Conservation (phyloP, 2,329 filamentous ascomycete genomes). For the Ophiosphaerella korrae region DNA sequence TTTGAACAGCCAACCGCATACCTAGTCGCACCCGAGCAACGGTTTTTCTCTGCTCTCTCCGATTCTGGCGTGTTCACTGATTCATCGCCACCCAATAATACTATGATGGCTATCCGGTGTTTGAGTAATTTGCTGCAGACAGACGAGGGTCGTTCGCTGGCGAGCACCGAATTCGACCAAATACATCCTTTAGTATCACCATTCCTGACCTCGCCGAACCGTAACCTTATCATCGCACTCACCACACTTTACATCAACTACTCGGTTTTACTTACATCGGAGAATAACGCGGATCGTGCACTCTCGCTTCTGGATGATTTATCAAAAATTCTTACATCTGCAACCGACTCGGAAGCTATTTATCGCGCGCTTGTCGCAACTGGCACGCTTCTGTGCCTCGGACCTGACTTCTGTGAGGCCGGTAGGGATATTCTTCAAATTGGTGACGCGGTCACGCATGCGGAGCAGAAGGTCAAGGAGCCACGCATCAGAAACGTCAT, state of each 20-base stretch:
- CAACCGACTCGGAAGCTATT: conserved; percentile 79
- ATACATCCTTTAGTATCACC: conserved; percentile 68
- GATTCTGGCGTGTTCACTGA: conserved; percentile 62
- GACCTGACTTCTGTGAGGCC: conserved; percentile 63
- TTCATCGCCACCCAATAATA: conserved; percentile 72
- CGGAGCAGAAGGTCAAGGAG: conserved; percentile 62
- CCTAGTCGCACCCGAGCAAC: conserved; percentile 58
- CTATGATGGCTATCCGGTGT: conserved; percentile 83
- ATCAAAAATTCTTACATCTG: conserved; percentile 65
- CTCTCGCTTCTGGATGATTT: conserved; percentile 66
- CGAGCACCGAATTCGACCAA: conserved; percentile 63
- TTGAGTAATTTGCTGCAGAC: conserved; percentile 85
- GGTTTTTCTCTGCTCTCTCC: conserved; percentile 66
- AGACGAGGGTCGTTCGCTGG: conserved; percentile 66
- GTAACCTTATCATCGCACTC: conserved; percentile 81
- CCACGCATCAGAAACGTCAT: conserved; percentile 65
- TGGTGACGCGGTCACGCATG: conserved; percentile 52
- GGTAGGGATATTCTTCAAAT: conserved; percentile 63
- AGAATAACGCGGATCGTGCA: conserved; percentile 55
- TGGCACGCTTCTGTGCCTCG: conserved; percentile 73
- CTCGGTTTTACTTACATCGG: conserved; percentile 68
- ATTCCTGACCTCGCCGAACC: conserved; percentile 64
- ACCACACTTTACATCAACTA: conserved; percentile 86
- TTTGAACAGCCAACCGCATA: conserved; percentile 69
- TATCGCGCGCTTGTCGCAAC: conserved; percentile 82